Evolutionary conservation across 2,329 filamentous ascomycete species (phyloP).

Genomic region (Aschersonia sp.): DNA sequence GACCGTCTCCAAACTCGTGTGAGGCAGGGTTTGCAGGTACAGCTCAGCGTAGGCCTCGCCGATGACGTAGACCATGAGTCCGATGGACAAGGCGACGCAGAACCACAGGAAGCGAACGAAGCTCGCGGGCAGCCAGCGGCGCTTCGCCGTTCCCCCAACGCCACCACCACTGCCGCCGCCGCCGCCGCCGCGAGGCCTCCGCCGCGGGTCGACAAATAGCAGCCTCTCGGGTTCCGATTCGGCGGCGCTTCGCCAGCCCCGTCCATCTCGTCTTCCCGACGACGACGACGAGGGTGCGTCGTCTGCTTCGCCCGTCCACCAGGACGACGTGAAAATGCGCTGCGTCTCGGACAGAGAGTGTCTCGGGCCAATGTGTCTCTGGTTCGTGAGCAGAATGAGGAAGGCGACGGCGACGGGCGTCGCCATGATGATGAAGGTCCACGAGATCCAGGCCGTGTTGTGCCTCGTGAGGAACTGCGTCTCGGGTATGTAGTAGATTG

Average conservation of each 20-base stretch:
- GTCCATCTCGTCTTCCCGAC: conserved; percentile 16
- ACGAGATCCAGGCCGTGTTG: conserved; percentile 55
- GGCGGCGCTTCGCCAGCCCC: conserved; percentile 11
- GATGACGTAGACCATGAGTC: conserved; percentile 50
- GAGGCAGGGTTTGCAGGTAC: conserved; percentile 51
- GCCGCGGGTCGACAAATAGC: conserved; percentile 11
- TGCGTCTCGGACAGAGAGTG: conserved; percentile 51
- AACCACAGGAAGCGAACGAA: conserved; percentile 60
- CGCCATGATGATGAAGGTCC: conserved; percentile 58
- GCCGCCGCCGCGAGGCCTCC: conserved; percentile 16
- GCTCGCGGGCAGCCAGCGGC: conserved; percentile 47
- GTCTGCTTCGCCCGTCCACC: conserved; percentile 47
- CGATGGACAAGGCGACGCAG: conserved; percentile 46
- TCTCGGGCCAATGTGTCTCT: conserved; percentile 46
- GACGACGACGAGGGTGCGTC: conserved; percentile 4
- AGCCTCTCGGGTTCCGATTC: conserved; percentile 22
- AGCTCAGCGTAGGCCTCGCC: conserved; percentile 57
- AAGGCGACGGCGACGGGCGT: conserved; percentile 54
- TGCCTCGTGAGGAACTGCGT: conserved; percentile 39
- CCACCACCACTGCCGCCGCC: conserved; percentile 10
- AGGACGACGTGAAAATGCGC: conserved; percentile 50
- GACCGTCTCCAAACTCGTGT: conserved; percentile 51
- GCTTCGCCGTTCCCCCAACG: conserved; percentile 20
- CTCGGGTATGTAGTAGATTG: conserved; percentile 40
- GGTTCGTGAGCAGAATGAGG: conserved; percentile 46